Base-by-base conservation (phyloP, 192 early-diverging fungal species). In the Coemansia sp. region DNA sequence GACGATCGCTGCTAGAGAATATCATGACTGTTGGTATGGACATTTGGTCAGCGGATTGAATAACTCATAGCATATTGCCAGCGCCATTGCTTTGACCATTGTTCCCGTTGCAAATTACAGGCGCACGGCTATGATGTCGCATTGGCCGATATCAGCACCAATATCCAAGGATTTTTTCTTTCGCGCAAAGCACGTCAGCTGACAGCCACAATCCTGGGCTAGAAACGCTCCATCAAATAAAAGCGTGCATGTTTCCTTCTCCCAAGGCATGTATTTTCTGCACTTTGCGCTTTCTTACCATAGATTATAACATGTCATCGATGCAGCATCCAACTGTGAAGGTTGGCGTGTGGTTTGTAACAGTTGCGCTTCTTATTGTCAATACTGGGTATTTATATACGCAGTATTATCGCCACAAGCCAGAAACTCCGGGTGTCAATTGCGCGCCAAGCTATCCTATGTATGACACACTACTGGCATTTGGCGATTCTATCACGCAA, bases 401-500 rank as follows among this genome's bases (percentile, higher is more conserved):
- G 9, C 26, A 23, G n/a, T 23, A 29, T 23, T 46, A 46, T 25
- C 25, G 27, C 5, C 27, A 20, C 9, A 47, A 29, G 15, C 27
- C 10, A 8, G n/a, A 8, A 3, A 19, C n/a, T 14, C 38, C 38
- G 2, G 15, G 19, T 7, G 8, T 15, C 19, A 17, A 39, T n/a
- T n/a, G n/a, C 4, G 9, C 27, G 28, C 10, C 26, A 29, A 29
- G n/a, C 17, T 55, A 55, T 23, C 54, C 54, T 4, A 29, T 55
- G 29, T 71, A 71, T 25, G 52, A 59, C 50, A 60, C 63, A 0
- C 45, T 55, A 20, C 28, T 71, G 14, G 52, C 53, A 25, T 60
- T 71, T 60, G 68, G 68, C 50, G 62, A 71, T 48, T 64, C 62
- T 23, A 64, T 60, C 20, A 71, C 62, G 5, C 62, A 64, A 53